These are phyloP conservation scores for Lentinus polychrous DNA, from an alignment of 1,284 basidiomycete genomes.

Conservation along the genomic window DNA sequence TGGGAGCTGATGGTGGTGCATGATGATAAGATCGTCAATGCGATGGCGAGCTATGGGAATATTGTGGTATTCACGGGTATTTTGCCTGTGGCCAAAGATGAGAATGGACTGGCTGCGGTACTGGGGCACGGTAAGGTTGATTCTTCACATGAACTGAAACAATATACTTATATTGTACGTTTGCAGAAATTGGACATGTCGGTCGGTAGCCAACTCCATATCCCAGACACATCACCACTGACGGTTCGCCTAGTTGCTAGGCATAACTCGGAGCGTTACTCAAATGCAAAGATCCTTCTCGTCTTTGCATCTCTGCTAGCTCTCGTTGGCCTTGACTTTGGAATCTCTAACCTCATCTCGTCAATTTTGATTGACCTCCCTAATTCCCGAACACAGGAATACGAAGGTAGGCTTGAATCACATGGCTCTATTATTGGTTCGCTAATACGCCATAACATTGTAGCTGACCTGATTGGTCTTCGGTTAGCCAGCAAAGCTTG, in stretches of 20 bases:
- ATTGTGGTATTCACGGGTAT: constrained; percentile 92
- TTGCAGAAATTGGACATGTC: constrained; percentile 80
- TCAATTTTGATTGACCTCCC: constrained; percentile 69
- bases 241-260: constrained; percentile 50
- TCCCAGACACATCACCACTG: not conserved
- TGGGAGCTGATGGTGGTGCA: constrained; percentile 83
- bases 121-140: constrained; percentile 71
- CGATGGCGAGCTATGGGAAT: constrained; percentile 72
- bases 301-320: constrained; percentile 44
- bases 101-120: constrained; percentile 82
- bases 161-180: not conserved
- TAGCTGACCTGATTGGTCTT: constrained; percentile 76
- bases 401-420: constrained; percentile 51
- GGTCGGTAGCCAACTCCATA: constrained; percentile 33
- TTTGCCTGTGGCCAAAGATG: constrained; percentile 71
- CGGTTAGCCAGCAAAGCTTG: constrained; percentile 72
- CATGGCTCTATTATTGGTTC: not conserved
- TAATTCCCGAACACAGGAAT: constrained; percentile 77
- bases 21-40: constrained; percentile 71
- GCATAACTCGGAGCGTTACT: constrained; percentile 69
- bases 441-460: not conserved
- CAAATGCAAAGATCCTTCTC: constrained; percentile 51
- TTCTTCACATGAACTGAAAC: too few relatives aligned
- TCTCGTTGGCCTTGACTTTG: constrained; percentile 52
- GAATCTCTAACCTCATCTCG: constrained; percentile 35